Base-by-base conservation (phyloP, 75 land plant species). In the Azolla pinnata region DNA sequence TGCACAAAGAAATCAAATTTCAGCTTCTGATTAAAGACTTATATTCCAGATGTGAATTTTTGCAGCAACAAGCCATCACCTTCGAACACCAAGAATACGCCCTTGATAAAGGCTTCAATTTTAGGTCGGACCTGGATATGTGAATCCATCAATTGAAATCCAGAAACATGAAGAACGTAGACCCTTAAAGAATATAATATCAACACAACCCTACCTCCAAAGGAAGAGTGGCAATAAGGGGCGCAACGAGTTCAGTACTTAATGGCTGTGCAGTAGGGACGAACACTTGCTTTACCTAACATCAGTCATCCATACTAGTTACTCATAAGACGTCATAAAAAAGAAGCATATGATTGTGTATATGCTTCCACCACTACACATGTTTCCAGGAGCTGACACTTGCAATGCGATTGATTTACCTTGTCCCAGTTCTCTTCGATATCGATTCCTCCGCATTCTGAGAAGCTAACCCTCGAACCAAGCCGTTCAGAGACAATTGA, bases 151-250 rank as follows among this genome's bases (percentile, higher is more conserved):
- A 52, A 5, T 24, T 29, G 9, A 4, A 2, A 23, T 26, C 21
- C 7, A 5, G 18, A 17, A 4, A 14, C 18, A 7, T 8, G 9
- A 18, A 48, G 51, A 3, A 48, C 18, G 24, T 4, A 52, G 29
- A 21, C 9, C 24, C 27, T 25, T 25, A 25, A 2, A 52, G 29
- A 2, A 23, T 4, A 26, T 25, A 3, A 3, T 25, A 52, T 24
- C 54, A 24, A 7, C 25, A 23, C 14, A 14, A 46, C 2, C 46
- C 33, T 51, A 91, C 97, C 95, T 91, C 97, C 67, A 88, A 68
- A 21, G 95, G 89, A 59, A 91, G 88, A 4, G 97, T 80, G n/a
- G 97, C 95, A 51, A 88, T 75, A 48, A 91, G 57, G 5, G 97
- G 97, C 31, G 97, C 97, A 70, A 77, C 78, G 27, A 73, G 66